Evolutionary conservation across 2,329 filamentous ascomycete genomes (phyloP).

Genomic region (Neonectria coccinea): DNA sequence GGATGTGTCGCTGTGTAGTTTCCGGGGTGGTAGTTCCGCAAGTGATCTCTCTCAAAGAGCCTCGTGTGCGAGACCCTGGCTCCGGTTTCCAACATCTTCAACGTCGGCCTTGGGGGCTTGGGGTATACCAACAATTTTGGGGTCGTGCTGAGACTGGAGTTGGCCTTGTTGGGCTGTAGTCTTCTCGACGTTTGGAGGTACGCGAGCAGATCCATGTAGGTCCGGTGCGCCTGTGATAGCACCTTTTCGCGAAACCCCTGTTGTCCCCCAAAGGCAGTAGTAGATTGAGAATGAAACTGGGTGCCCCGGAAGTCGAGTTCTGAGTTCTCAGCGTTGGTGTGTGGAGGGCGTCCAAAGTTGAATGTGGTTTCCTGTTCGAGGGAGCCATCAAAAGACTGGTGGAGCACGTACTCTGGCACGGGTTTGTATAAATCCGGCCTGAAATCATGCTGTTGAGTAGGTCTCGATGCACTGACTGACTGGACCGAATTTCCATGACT

Average conservation of each 20-base stretch:
- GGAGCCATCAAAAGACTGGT: conserved; percentile 27
- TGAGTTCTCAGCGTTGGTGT: conserved; percentile 3
- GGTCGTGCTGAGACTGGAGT: conserved; percentile 52
- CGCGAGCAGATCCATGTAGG: conserved; percentile 77
- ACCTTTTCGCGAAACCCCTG: conserved; percentile 74
- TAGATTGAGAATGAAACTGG: conserved; percentile 24
- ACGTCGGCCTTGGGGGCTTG: conserved; percentile 58
- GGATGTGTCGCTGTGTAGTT: conserved; percentile 24
- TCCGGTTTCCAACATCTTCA: conserved; percentile 28
- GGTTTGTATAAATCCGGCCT: conserved; percentile 26
- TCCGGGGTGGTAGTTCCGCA: conserved; percentile 31
- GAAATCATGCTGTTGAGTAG: conserved; percentile 32
- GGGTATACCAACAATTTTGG: conserved; percentile 67
- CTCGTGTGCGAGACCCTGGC: conserved; percentile 17
- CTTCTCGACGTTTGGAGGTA: conserved; percentile 72
- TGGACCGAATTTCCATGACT: conserved; percentile 31
- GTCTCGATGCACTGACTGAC: conserved; percentile 22
- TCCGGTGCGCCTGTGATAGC: conserved; percentile 75
- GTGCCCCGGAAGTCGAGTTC: conserved; percentile 12
- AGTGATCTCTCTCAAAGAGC: conserved; percentile 23
- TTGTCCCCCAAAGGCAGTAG: conserved; percentile 32
- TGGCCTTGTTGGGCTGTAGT: conserved; percentile 54
- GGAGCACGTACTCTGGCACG: conserved; percentile 25
- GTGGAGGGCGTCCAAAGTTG: conserved; percentile 11
- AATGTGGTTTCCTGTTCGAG: conserved; percentile 25